phyloP scores from a whole-genome alignment of 345 rosid genomes.

The Aquilaria malaccensis region DNA sequence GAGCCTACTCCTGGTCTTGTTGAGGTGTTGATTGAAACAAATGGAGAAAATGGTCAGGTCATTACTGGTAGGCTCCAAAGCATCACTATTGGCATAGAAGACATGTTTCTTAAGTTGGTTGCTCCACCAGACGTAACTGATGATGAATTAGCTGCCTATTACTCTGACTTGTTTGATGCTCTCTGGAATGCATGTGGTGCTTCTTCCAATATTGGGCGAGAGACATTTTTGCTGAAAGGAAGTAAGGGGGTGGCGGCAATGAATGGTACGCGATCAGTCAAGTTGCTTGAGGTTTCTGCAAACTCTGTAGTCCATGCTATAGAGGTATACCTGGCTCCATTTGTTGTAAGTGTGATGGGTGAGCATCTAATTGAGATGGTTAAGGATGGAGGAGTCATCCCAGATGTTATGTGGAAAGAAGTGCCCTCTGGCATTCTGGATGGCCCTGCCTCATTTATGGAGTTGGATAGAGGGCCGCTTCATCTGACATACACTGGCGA shows the following conservation, averaged over 20 bases:
- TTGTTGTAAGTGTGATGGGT: conserved; percentile 70
- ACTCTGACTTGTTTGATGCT: conserved; percentile 55
- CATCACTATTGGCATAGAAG: conserved; percentile 79
- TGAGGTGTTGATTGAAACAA: conserved; percentile 82
- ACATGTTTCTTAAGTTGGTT: conserved; percentile 85
- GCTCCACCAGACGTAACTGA: conserved; percentile 47
- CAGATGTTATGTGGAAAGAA: conserved; percentile 52
- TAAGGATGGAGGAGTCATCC: conserved; percentile 59
- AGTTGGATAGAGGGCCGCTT: conserved; percentile 39
- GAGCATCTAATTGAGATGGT: conserved; percentile 59
- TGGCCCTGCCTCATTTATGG: conserved; percentile 13
- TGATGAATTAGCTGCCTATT: conserved; percentile 45
- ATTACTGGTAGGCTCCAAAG: conserved; percentile 68
- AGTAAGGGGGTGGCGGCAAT: conserved; percentile 72
- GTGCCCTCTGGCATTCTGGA: conserved; percentile 27
- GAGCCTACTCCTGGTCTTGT: conserved; percentile 95
- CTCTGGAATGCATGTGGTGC: conserved; percentile 87
- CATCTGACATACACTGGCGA: conserved; percentile 58
- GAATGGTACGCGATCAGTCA: conserved; percentile 83
- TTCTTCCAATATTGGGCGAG: conserved; percentile 69
- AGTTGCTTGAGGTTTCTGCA: conserved; percentile 74
- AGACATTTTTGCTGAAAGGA: conserved; percentile 63
- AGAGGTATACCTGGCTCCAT: conserved; percentile 55
- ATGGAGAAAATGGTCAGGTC: conserved; percentile 73
- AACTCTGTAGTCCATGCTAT: conserved; percentile 38